Percentiles rank a stretch among this genome's conserved stretches.
Evolutionary conservation across 2,329 filamentous ascomycete species (phyloP).

Genomic region (Graphilbum sp.): DNA sequence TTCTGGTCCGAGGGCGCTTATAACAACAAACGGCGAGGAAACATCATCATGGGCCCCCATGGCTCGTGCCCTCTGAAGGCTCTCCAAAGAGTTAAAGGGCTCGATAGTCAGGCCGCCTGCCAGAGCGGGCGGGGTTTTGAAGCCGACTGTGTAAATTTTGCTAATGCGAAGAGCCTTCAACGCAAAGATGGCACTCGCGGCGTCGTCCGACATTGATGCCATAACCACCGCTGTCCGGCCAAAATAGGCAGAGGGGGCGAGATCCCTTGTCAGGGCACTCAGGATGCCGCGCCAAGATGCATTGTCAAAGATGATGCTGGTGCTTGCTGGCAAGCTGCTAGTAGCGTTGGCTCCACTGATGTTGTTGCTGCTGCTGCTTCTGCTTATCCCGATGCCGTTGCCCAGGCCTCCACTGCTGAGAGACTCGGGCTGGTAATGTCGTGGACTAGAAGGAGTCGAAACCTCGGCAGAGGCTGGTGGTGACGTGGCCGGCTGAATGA

Average conservation of each 20-base stretch:
- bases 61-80: conserved; percentile 34
- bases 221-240: conserved; percentile 61
- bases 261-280: conserved; percentile 63
- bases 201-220: conserved; percentile 56
- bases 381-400: conserved; percentile 1
- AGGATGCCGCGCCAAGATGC: conserved; percentile 75
- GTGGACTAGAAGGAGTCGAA: conserved; percentile 32
- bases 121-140: conserved; percentile 47
- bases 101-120: conserved; percentile 55
- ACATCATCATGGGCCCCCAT: conserved; percentile 21
- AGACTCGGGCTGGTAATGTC: conserved; percentile 17
- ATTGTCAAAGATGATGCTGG: conserved; percentile 59
- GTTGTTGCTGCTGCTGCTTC: not conserved
- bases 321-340: conserved; percentile 27
- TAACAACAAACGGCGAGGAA: conserved; percentile 59
- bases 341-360: conserved; percentile 1
- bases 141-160: conserved; percentile 73
- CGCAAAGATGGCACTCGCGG: conserved; percentile 64
- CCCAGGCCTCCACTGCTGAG: conserved; percentile 1
- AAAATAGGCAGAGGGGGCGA: conserved; percentile 67
- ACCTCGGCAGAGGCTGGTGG: conserved; percentile 26
- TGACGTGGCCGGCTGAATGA: conserved; percentile 37
- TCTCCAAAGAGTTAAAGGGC: conserved; percentile 62
- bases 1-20: conserved; percentile 62
- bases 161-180: conserved; percentile 59